Evolutionary conservation across 176 grass and related monocot genomes (phyloP), one percentile per base, ranked within the genome.

Genomic region (Avena eriantha): DNA sequence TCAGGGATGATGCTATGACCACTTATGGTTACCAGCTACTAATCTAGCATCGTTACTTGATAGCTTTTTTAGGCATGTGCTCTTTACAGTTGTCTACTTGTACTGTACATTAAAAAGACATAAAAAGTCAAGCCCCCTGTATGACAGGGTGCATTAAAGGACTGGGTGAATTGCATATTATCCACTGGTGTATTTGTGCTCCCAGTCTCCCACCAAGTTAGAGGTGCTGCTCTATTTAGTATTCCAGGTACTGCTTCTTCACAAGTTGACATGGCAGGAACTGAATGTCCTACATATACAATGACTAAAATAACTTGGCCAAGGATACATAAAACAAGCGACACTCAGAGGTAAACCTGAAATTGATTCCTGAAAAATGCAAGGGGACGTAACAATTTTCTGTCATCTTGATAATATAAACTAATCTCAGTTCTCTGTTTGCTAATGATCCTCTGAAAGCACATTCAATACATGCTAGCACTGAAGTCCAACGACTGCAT

Each of bases 231-330:
- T 69, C 14, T 85, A 46, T 10, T 69, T 69, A 41, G 61, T 59
- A 76, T 61, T 68, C 19, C 18, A 12, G 17, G 12, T 74, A 34
- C 56, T 80, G 69, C 36, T 67, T 65, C 3, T 26, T 78, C 17
- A 86, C 15, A 70, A 59, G 58, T 77, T 34, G 26, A 82, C 77
- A 74, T 85, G 41, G 58, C 16, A 56, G 83, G n/a, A 54, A 76
- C 10, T 67, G 26, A 69, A 24, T 10, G 19, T 76, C 12, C 47
- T 85, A 85, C n/a, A 81, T 57, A 58, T 11, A 81, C 39, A 47
- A 83, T 83, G 57, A 80, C 53, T 61, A 39, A 11, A 11, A 66
- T 77, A 66, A 36, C 15, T 65, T 3, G 12, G 45, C 12, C 11
- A 82, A 87, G 7, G 22, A 57, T 26, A 43, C 47, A 68, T 31